phyloP scores from a whole-genome alignment of 169 alveolate genomes.

The Plasmodium falciparum region DNA sequence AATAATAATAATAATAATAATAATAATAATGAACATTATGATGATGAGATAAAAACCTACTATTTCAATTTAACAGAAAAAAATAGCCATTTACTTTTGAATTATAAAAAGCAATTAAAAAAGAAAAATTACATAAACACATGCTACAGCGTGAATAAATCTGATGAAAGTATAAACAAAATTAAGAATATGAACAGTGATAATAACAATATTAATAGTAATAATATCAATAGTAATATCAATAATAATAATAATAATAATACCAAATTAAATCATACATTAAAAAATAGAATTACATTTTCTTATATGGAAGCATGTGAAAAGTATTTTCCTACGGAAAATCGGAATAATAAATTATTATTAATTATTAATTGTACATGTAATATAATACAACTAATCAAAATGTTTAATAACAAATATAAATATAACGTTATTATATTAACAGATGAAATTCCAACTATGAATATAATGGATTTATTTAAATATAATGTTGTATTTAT shows the following conservation, averaged over 20 bases:
- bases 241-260: constrained; percentile 5
- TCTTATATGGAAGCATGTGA: constrained; percentile 63
- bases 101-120: background rate
- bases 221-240: background rate
- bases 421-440: constrained; percentile 50
- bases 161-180: background rate
- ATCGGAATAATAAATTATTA: constrained; percentile 33
- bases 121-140: background rate
- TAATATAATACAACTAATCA: constrained; percentile 37
- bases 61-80: background rate
- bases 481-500: constrained; percentile 58
- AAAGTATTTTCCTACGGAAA: constrained; percentile 31
- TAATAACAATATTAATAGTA: constrained; percentile 10
- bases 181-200: constrained; percentile 9
- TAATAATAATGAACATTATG: background rate
- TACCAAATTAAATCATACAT: constrained; percentile 3
- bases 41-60: no score
- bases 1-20: background rate
- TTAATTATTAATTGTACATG: constrained; percentile 49
- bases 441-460: constrained; percentile 43
- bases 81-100: background rate
- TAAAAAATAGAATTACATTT: constrained; percentile 8
- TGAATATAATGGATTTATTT: constrained; percentile 31
- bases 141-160: background rate
- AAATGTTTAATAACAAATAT: constrained; percentile 36